phyloP scores from a whole-genome alignment of 1,284 basidiomycete genomes.

The Ceratobasidium sp. region DNA sequence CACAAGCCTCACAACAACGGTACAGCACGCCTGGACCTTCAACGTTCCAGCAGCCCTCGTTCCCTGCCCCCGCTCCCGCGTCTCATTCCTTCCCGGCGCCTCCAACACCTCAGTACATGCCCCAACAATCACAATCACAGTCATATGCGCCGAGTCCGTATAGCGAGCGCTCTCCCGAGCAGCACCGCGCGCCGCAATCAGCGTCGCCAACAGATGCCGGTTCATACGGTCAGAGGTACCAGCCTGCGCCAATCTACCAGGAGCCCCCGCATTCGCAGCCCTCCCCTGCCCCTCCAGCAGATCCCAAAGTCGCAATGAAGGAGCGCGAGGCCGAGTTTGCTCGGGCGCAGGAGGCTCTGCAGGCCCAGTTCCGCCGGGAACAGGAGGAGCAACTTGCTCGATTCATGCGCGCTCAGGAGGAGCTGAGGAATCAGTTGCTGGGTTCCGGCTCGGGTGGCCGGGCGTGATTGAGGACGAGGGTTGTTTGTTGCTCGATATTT shows the following conservation, averaged over 20 bases:
- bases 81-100: conserved; percentile 3
- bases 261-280: background rate
- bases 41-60: too few species aligned
- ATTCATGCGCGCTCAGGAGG: conserved; percentile 25
- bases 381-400: conserved; percentile 31
- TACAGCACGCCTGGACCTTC: too few species aligned
- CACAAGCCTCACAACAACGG: conserved; percentile 14
- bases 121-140: conserved; percentile 1
- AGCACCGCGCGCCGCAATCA: background rate
- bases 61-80: conserved; percentile 1
- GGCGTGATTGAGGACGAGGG: background rate
- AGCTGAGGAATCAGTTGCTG: conserved; percentile 26
- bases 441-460: background rate
- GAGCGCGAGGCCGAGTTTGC: conserved; percentile 25
- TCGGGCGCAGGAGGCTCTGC: conserved; percentile 23
- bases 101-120: background rate
- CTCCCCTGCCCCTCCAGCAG: background rate
- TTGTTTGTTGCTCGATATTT: too few species aligned
- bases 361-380: conserved; percentile 21
- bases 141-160: conserved; percentile 2
- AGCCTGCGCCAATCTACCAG: background rate
- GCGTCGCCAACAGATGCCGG: too few species aligned
- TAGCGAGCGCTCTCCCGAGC: background rate
- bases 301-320: background rate
- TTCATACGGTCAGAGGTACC: too few species aligned